Conservation (phyloP, 768 basidiomycete genomes). For the Mycena sanguinolenta region DNA sequence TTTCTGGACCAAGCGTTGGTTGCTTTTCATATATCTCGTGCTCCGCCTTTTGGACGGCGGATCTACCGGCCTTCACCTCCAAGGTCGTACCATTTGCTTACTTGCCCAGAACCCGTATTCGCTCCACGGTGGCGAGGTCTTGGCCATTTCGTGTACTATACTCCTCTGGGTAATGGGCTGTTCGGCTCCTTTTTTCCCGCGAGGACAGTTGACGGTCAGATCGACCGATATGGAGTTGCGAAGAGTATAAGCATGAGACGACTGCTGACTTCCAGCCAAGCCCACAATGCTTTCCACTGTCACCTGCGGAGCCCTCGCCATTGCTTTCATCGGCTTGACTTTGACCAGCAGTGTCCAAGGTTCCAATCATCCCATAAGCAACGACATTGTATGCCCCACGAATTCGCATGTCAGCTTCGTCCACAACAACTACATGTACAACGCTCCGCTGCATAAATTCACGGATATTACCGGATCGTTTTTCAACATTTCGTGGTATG, state of each 20-base stretch:
- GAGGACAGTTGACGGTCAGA: too few species aligned
- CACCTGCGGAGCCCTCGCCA: neutral
- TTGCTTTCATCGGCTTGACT: neutral
- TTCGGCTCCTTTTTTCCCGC: too few species aligned
- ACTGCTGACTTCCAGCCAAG: neutral
- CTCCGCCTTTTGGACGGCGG: too few species aligned
- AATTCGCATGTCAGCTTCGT: constrained; percentile 10
- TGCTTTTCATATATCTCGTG: too few species aligned
- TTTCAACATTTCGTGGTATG: constrained; percentile 33
- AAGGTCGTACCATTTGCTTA: too few species aligned
- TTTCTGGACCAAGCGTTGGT: too few species aligned
- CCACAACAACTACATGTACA: constrained; percentile 32
- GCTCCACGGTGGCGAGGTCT: too few species aligned
- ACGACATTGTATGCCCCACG: constrained; percentile 14
- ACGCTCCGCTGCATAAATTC: constrained; percentile 22
- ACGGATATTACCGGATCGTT: constrained; percentile 23
- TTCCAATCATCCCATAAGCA: neutral
- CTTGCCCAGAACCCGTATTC: too few species aligned
- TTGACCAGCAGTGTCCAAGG: neutral
- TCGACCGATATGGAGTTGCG: too few species aligned
- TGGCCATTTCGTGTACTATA: too few species aligned
- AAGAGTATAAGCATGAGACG: neutral
- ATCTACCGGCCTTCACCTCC: too few species aligned
- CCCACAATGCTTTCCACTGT: neutral
- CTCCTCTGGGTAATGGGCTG: too few species aligned